phyloP scores from a whole-genome alignment of 345 rosid genomes.

The Sonneratia caseolaris region DNA sequence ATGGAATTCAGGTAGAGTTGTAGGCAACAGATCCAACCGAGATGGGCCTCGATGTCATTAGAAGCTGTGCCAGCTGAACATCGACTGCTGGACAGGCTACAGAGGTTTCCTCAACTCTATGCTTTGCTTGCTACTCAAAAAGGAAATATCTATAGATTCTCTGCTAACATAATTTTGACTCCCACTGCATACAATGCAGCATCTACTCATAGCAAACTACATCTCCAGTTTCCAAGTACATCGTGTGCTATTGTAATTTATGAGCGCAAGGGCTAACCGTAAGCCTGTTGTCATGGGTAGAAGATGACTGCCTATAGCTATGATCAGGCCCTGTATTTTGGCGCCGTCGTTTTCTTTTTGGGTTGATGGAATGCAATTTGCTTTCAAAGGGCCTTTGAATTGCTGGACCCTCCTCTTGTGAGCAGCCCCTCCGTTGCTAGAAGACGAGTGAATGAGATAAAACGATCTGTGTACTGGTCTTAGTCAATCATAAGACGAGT shows the following conservation, averaged over 20 bases:
- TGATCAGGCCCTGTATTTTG: not conserved
- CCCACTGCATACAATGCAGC: constrained; percentile 1
- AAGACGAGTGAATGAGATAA: too few relatives aligned
- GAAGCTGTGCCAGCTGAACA: constrained; percentile 31
- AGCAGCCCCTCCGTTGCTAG: too few relatives aligned
- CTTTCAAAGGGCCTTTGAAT: not conserved
- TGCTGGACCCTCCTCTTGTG: too few relatives aligned
- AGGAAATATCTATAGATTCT: constrained; percentile 7
- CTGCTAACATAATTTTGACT: constrained; percentile 11
- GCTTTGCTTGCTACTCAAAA: not conserved
- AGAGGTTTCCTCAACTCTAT: constrained; percentile 4
- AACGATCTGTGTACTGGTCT: too few relatives aligned
- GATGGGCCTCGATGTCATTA: constrained; percentile 29
- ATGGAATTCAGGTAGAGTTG: constrained; percentile 28
- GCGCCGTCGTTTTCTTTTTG: not conserved
- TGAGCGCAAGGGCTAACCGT: not conserved
- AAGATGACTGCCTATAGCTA: not conserved
- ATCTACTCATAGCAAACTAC: not conserved
- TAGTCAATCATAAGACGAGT: too few relatives aligned
- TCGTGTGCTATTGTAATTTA: not conserved
- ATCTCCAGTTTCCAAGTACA: not conserved
- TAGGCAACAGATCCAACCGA: constrained; percentile 32
- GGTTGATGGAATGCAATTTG: not conserved
- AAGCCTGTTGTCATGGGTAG: not conserved
- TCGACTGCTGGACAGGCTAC: not conserved